Evolutionary conservation across 768 basidiomycete species (phyloP).

Genomic region (Kwoniella sp.): DNA sequence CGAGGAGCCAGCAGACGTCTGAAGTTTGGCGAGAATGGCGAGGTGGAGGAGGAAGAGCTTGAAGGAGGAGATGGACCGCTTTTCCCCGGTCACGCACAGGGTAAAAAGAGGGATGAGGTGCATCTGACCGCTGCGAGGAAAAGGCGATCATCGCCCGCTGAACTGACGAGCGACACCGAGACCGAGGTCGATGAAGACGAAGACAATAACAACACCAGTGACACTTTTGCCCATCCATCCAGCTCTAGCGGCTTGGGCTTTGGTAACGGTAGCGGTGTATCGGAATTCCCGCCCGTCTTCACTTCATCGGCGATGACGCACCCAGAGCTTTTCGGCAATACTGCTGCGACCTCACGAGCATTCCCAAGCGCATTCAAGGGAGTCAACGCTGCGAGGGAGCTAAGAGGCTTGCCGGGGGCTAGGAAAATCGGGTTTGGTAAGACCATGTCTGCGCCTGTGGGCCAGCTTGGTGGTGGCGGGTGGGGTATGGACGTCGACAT

Average conservation of each 20-base stretch:
- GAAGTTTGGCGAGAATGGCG: constrained; percentile 28
- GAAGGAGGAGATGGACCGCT: constrained; percentile 13
- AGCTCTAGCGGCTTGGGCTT: not conserved
- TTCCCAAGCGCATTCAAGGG: constrained; percentile 21
- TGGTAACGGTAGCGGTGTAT: constrained; percentile 10
- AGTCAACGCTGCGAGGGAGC: constrained; percentile 14
- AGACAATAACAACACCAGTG: not conserved
- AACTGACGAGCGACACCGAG: constrained; percentile 31
- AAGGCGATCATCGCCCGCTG: constrained; percentile 24
- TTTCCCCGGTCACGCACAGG: not conserved
- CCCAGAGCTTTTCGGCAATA: constrained; percentile 36
- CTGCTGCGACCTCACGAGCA: constrained; percentile 10
- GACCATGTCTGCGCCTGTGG: constrained; percentile 46
- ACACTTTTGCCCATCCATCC: not conserved
- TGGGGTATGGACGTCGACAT: constrained; percentile 46
- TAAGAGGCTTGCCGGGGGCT: constrained; percentile 25
- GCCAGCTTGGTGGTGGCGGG: constrained; percentile 16
- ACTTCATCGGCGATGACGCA: constrained; percentile 39
- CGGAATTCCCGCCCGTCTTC: constrained; percentile 50
- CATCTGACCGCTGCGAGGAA: constrained; percentile 17
- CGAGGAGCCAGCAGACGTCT: constrained; percentile 10
- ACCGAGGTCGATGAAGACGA: constrained; percentile 43
- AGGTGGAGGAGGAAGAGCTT: constrained; percentile 29
- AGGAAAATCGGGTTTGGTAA: constrained; percentile 33
- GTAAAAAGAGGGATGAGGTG: not conserved